Evolutionary conservation across 208 protist species (phyloP), one percentile per base, ranked within the genome.

Genomic region (Leishmania aethiopica): DNA sequence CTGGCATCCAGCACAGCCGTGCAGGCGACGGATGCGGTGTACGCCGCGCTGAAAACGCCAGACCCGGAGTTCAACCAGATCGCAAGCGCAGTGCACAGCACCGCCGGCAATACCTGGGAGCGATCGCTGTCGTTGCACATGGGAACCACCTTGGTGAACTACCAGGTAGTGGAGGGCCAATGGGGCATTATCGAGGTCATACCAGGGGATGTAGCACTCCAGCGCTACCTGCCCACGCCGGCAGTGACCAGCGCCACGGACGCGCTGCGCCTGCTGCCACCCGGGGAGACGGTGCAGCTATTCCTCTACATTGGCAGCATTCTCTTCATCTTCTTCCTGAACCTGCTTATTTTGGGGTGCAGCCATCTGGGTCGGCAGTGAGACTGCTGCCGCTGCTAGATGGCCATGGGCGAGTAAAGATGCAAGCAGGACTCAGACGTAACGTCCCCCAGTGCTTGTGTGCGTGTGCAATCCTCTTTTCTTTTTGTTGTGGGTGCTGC

Each of bases 151-250:
- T 75, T 93, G 35, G 79, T 93, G 59, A 93, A 91, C 78, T 91
- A 93, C 78, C 86, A 87, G 71, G 64, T 86, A 1, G 75, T 93
- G 37, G 72, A 88, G 40, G 79, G 85, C 32, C 83, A 90, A 77
- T 91, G 88, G 86, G 90, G 88, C 32, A 82, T 93, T 10, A 74
- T 91, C n/a, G 88, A 93, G 81, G 78, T 90, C 10, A 91, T 93
- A n/a, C 87, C 87, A 7, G 90, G 70, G 15, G 75, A 84, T 13
- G 77, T 84, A 42, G 88, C 90, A 28, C 80, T 93, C 35, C 47
- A 89, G 76, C 80, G 88, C 40, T 93, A 88, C 75, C 75, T 92
- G 32, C 88, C 90, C 13, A 91, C 86, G 51, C 90, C 90, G 4
- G 79, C 84, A 28, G 90, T 92, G 37, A 87, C 75, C 10, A 76